phyloP scores from a whole-genome alignment of 495 filamentous ascomycete species.

The Jackrogersella minutella region DNA sequence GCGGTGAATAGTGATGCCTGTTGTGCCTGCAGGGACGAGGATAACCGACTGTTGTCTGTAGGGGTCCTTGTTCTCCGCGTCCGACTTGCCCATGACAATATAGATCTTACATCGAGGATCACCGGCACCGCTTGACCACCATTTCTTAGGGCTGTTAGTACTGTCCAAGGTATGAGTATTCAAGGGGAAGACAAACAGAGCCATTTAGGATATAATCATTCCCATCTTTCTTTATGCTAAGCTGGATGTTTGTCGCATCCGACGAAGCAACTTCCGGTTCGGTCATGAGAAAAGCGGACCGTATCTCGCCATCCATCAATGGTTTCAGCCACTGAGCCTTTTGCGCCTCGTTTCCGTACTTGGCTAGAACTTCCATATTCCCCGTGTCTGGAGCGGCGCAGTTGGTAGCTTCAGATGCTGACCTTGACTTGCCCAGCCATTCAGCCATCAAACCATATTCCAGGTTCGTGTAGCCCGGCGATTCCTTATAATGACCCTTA shows the following conservation, averaged over 20 bases:
- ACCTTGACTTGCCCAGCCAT: slow-evolving; percentile 78
- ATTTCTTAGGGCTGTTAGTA: slow-evolving; percentile 68
- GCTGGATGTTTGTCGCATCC: slow-evolving; percentile 87
- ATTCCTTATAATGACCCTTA: slow-evolving; percentile 92
- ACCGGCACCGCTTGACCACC: slow-evolving; percentile 93
- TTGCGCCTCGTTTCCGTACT: slow-evolving; percentile 90
- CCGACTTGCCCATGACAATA: slow-evolving; percentile 89
- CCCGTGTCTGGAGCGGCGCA: slow-evolving; percentile 92
- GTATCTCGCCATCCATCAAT: slow-evolving; percentile 83
- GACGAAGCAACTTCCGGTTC: slow-evolving; percentile 86
- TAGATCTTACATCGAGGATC: slow-evolving; percentile 90
- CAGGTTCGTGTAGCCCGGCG: slow-evolving; percentile 87
- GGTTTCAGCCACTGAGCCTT: slow-evolving; percentile 87
- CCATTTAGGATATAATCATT: slow-evolving; percentile 88
- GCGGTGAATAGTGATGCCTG: slow-evolving; percentile 82
- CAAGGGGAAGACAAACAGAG: slow-evolving; percentile 60
- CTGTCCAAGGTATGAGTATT: background rate
- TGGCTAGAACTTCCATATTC: slow-evolving; percentile 95
- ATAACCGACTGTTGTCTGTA: slow-evolving; percentile 92
- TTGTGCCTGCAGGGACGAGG: slow-evolving; percentile 76
- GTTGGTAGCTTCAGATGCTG: slow-evolving; percentile 88
- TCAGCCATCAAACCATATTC: slow-evolving; percentile 96
- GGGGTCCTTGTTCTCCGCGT: slow-evolving; percentile 71
- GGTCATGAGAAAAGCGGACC: slow-evolving; percentile 93
- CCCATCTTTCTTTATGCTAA: slow-evolving; percentile 81